These are phyloP conservation scores for Primulina huaijiensis DNA, from an alignment of 257 asterid species.

Conservation along the genomic window DNA sequence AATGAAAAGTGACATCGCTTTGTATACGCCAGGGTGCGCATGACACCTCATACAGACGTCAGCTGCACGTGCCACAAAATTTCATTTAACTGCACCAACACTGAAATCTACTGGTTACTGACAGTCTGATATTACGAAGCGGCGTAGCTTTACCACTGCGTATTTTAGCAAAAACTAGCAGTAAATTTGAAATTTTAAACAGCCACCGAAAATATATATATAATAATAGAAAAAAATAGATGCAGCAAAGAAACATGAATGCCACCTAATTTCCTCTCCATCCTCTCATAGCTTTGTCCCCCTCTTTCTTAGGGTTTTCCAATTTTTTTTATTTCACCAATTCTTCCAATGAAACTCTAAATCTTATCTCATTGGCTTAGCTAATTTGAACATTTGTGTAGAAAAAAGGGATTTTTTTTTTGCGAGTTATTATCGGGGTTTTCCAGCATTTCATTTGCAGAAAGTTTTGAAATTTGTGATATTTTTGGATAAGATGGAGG, in stretches of 20 bases:
- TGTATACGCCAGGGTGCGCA: constrained; percentile 36
- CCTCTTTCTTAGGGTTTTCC: constrained; percentile 39
- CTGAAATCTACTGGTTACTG: too few relatives aligned
- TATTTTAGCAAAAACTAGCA: background rate
- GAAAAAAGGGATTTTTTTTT: too few relatives aligned
- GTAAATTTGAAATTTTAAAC: constrained; percentile 37
- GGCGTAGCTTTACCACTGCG: background rate
- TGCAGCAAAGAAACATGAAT: constrained; percentile 26
- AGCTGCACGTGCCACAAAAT: constrained; percentile 28
- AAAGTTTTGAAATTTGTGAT: constrained; percentile 23
- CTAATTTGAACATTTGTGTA: constrained; percentile 9
- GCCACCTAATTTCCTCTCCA: constrained; percentile 59
- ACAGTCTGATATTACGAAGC: too few relatives aligned
- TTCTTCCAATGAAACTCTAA: constrained; percentile 2
- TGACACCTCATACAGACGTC: constrained; percentile 27
- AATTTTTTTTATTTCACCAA: background rate
- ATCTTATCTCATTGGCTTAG: constrained; percentile 1
- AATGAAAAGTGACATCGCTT: constrained; percentile 10
- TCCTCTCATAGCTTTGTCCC: constrained; percentile 29
- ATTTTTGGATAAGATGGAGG: constrained; percentile 35
- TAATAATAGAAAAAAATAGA: constrained; percentile 1
- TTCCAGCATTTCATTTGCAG: constrained; percentile 15
- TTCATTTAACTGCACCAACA: background rate
- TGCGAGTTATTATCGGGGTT: constrained; percentile 26
- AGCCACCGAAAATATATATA: constrained; percentile 23